Percentiles rank a stretch among this genome's conserved stretches.
These are phyloP conservation scores for Hemileccinum impolitum DNA, from an alignment of 768 basidiomycete species.

Conservation along the genomic window DNA sequence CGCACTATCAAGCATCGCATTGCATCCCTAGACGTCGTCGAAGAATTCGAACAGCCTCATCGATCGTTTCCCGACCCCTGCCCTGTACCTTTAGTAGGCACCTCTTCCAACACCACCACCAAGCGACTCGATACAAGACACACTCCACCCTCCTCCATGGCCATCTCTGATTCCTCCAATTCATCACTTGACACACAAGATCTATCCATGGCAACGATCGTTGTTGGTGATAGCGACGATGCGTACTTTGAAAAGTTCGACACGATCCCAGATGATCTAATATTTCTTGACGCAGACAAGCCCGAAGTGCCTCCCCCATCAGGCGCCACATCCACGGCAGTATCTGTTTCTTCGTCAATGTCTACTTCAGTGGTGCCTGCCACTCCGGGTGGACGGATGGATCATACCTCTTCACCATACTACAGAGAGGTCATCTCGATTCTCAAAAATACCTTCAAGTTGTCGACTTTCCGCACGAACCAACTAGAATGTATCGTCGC, in stretches of 20 bases:
- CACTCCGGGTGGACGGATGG: constrained; percentile 15
- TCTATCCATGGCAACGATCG: constrained; percentile 14
- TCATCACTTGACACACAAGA: constrained; percentile 13
- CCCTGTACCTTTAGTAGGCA: constrained; percentile 1
- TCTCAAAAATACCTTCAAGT: constrained; percentile 48
- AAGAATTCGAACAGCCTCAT: not conserved
- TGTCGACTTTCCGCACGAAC: constrained; percentile 71
- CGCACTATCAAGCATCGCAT: constrained; percentile 37
- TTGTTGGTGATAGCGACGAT: constrained; percentile 41
- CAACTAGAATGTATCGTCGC: constrained; percentile 86
- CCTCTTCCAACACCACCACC: not conserved
- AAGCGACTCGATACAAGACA: constrained; percentile 3
- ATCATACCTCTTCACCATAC: constrained; percentile 32
- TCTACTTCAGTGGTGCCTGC: not conserved
- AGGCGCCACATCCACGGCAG: constrained; percentile 4
- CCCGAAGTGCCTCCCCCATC: constrained; percentile 8
- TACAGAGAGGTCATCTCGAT: constrained; percentile 30
- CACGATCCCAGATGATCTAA: constrained; percentile 23
- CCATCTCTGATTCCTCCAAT: constrained; percentile 17
- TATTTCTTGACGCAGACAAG: constrained; percentile 12
- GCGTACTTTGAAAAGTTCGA: constrained; percentile 46
- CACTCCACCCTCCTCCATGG: constrained; percentile 15
- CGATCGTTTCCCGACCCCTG: not conserved
- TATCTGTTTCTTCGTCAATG: constrained; percentile 9
- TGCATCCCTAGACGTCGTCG: constrained; percentile 5